Evolutionary conservation across 2,329 filamentous ascomycete species (phyloP), one percentile per base, ranked within the genome.

Genomic region (Moelleriella libera): DNA sequence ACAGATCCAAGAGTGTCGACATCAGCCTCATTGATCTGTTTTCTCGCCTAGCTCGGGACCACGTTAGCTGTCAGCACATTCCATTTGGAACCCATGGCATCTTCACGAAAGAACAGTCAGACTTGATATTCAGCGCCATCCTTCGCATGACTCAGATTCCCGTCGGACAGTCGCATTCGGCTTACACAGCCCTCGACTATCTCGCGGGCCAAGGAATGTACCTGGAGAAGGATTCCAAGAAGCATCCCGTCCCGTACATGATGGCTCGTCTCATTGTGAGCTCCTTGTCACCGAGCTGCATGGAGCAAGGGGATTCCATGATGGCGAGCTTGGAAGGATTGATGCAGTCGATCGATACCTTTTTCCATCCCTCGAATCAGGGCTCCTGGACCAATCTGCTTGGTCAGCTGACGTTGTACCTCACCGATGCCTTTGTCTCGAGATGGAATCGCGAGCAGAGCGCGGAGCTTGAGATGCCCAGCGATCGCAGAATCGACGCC

Each of bases 321-420:
- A 67, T 98, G 57, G 79, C 83, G 34, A 87, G 85, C 53, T 75
- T 98, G 5, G 90, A 98, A 63, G 90, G 87, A 0, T 72, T 98
- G 46, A 85, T 98, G 55, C 85, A 97, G 63, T 92, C 89, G 3
- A 84, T 97, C 44, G 92, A 98, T 63, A 98, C 92, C 1, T 98
- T 98, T 65, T 98, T 96, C 71, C 92, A 98, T 58, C 92, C 92
- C 2, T 98, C 92, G 2, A 98, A 98, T 63, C 86, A 90, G 46
- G 92, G 92, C 11, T 71, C 71, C 11, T 98, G 92, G 92, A 94
- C 90, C 1, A 88, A 81, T 57, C 85, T 90, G 53, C 70, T 98
- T 42, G 84, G 88, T 3, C 90, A 97, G 63, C 73, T 98, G 47
- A 86, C 92, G 5, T 89, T 89, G 61, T 95, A 94, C 63, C 72